Conservation (phyloP, 345 rosid species). For the Linum tenue region DNA sequence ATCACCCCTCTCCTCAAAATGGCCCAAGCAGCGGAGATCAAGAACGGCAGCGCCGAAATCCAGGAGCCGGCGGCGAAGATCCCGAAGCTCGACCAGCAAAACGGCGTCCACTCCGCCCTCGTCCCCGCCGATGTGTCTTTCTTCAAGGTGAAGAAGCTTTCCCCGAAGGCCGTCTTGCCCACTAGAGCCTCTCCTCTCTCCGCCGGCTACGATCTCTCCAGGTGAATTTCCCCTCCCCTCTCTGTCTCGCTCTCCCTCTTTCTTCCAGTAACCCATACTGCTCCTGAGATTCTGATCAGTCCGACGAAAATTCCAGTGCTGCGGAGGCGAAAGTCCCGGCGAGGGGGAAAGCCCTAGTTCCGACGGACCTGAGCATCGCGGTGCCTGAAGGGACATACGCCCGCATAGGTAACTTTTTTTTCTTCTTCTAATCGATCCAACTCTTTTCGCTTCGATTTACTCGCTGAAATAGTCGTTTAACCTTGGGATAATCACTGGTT, state of each 20-base stretch:
- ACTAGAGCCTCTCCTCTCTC: constrained; percentile 59
- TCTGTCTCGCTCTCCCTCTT: not conserved
- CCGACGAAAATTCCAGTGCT: constrained; percentile 31
- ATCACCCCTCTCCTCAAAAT: not conserved
- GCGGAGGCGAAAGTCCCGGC: constrained; percentile 57
- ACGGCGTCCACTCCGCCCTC: constrained; percentile 21
- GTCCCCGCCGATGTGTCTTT: not conserved
- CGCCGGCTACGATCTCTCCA: constrained; percentile 80
- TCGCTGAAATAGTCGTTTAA: not conserved
- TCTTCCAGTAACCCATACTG: too few relatives aligned
- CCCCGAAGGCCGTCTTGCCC: constrained; percentile 63
- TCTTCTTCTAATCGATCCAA: too few relatives aligned
- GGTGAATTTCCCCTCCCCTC: constrained; percentile 12
- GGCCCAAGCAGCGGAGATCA: not conserved
- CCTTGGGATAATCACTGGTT: not conserved
- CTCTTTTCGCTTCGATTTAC: not conserved
- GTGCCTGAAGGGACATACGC: constrained; percentile 68
- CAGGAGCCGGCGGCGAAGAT: constrained; percentile 24
- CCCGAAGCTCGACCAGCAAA: constrained; percentile 33
- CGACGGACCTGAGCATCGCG: constrained; percentile 69
- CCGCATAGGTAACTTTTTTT: constrained; percentile 37
- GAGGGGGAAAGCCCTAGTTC: constrained; percentile 69
- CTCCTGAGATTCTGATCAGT: not conserved
- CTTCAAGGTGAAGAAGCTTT: constrained; percentile 63
- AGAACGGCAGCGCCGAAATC: constrained; percentile 2